Evolutionary conservation across 2,329 filamentous ascomycete genomes (phyloP).

Genomic region (Blastomyces gilchristii): DNA sequence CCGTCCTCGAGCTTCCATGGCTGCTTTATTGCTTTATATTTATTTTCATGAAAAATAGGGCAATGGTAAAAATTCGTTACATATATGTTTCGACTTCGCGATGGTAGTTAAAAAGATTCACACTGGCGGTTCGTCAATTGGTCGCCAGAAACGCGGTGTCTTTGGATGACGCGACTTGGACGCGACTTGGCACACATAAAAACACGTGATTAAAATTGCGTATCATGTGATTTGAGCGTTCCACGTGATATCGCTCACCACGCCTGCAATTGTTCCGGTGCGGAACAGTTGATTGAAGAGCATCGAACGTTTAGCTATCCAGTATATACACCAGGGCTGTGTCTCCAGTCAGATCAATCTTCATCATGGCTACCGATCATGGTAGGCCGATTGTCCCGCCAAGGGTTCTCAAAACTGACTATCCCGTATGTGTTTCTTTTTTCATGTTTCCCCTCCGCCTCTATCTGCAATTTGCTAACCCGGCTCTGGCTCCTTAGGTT

Average conservation of each 20-base stretch:
- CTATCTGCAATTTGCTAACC: not conserved
- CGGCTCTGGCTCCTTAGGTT: constrained; percentile 50
- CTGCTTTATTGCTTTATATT: not conserved
- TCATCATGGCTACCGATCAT: constrained; percentile 29
- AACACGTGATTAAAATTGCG: no score
- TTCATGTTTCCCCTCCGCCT: not conserved
- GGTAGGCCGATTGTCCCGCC: constrained; percentile 52
- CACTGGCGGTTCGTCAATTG: not conserved
- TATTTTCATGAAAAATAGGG: not conserved
- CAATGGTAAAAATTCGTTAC: not conserved
- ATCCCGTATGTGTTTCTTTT: constrained; percentile 57
- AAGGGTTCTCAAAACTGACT: constrained; percentile 72
- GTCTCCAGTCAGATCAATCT: not conserved
- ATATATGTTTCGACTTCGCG: not conserved
- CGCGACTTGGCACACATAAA: no score
- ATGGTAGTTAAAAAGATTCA: not conserved
- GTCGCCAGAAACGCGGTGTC: not conserved
- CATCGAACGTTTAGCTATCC: not conserved
- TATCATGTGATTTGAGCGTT: no score
- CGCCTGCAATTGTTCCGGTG: not conserved
- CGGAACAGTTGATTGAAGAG: not conserved
- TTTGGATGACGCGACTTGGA: no score
- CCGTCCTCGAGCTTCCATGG: not conserved
- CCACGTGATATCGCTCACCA: no score
- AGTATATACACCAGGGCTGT: not conserved